These are phyloP conservation scores for Phytopythium vexans DNA, from an alignment of 352 stramenopile species.

Conservation along the genomic window DNA sequence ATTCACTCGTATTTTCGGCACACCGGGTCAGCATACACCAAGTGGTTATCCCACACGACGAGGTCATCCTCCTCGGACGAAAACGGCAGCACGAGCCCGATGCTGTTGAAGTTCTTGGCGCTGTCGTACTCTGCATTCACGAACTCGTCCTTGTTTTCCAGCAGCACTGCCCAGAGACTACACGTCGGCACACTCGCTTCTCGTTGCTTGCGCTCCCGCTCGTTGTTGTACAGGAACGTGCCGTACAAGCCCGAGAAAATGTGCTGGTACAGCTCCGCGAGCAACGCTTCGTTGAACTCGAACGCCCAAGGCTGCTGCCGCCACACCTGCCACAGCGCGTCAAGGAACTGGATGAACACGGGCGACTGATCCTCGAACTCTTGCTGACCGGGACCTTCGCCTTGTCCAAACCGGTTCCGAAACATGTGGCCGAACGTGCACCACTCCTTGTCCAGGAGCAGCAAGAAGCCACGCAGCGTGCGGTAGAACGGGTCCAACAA, in stretches of 20 bases:
- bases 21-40: conserved; percentile 79
- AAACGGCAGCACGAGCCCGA: conserved; percentile 74
- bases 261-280: conserved; percentile 94
- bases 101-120: conserved; percentile 85
- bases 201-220: conserved; percentile 72
- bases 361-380: conserved; percentile 97
- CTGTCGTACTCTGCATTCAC: conserved; percentile 82
- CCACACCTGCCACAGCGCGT: conserved; percentile 97
- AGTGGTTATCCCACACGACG: conserved; percentile 80
- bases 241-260: conserved; percentile 97
- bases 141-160: conserved; percentile 63
- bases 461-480: conserved; percentile 93
- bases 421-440: conserved; percentile 99
- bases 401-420: conserved; percentile 93
- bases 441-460: conserved; percentile 99
- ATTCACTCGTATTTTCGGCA: conserved; percentile 79
- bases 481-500: conserved; percentile 98
- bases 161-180: conserved; percentile 69
- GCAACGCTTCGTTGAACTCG: conserved; percentile 95
- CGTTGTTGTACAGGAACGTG: conserved; percentile 97
- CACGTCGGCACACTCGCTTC: conserved; percentile 57
- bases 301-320: conserved; percentile 96
- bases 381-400: conserved; percentile 90
- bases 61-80: conserved; percentile 82
- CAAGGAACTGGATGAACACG: conserved; percentile 99